A percentile compares a stretch with the other conserved stretches of the same genome.
Conservation (phyloP, 495 filamentous ascomycete genomes). For the Tricharina praecox region DNA sequence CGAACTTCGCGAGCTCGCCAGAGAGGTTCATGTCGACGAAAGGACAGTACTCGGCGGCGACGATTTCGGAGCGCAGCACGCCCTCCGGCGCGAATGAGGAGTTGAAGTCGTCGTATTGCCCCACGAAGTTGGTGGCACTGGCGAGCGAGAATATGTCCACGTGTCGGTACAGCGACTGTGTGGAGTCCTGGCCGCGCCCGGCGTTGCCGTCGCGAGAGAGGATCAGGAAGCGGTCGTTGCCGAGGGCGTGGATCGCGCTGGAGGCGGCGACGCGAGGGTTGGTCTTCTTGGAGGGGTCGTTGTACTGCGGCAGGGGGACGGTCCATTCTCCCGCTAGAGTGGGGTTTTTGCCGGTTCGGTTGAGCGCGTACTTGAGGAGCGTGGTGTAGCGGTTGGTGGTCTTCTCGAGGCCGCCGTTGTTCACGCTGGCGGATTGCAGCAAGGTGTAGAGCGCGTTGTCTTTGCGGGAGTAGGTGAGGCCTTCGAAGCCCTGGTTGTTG, state of each 20-base stretch:
- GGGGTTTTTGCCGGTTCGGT: conserved; percentile 22
- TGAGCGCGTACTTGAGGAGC: conserved; percentile 46
- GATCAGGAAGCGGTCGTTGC: conserved; percentile 47
- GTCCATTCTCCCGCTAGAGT: conserved; percentile 47
- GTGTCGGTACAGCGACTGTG: conserved; percentile 49
- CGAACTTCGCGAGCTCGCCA: conserved; percentile 47
- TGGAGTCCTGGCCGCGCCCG: conserved; percentile 40
- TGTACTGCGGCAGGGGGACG: conserved; percentile 46
- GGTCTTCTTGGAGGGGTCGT: conserved; percentile 29
- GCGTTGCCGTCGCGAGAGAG: conserved; percentile 48
- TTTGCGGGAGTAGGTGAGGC: conserved; percentile 45
- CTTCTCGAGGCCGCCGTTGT: conserved; percentile 47
- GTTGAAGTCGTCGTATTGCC: conserved; percentile 34
- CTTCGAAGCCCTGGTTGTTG: conserved; percentile 71
- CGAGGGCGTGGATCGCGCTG: conserved; percentile 53
- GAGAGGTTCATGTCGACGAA: conserved; percentile 64
- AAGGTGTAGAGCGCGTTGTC: conserved; percentile 51
- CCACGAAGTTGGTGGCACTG: conserved; percentile 49
- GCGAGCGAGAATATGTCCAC: conserved; percentile 55
- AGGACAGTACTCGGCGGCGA: conserved; percentile 46
- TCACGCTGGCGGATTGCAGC: conserved; percentile 48
- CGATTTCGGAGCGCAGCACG: conserved; percentile 39
- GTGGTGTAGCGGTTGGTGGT: conserved; percentile 39
- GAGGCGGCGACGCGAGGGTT: conserved; percentile 45
- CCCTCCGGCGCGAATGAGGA: conserved; percentile 32